Base-by-base conservation (phyloP, 1,284 basidiomycete genomes). In the Ganoderma lingzhi region DNA sequence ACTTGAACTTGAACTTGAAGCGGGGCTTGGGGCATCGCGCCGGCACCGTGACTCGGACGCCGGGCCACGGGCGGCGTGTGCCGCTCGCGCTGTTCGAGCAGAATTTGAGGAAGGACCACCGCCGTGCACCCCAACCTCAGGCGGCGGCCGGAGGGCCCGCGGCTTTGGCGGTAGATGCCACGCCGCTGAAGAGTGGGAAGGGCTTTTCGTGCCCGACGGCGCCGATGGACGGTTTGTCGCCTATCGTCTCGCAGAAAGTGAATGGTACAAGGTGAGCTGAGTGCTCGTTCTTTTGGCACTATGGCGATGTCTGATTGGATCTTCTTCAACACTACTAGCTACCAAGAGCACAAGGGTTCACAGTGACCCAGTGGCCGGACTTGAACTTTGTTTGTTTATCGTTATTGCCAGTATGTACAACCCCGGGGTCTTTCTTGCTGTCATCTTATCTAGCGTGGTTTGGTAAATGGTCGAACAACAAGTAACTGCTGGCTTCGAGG, bases 41-140 rank as follows among this genome's bases (percentile, higher is more conserved):
- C 2, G 9, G 56, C 19, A n/a, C 28, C 48, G 23, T 23, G 23
- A 23, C 23, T 23, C 23, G 23, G 23, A 23, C 23, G 23, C 23
- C 23, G 23, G 12, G 56, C 12, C 35, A 35, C 35, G 35, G 35
- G 35, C 32, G n/a, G 4, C 56, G 56, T 39, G 56, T 59, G 5
- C 56, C 56, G 6, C 35, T 59, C 19, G 15, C 35, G 17, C 17
- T 59, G 6, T 59, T 59, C 9, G 56, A 59, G 56, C 56, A 39
- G 35, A 59, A 39, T 10, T 19, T n/a, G 35, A n/a, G 56, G 56
- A 59, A 39, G 56, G 53, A 55, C 30, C 35, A 39, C 56, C 56
- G 19, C 6, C 17, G 23, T 23, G n/a, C 9, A 17, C 28, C 28
- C 12, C 6, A 19, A 19, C 37, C 53, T 23, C 15, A 17, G 10